Conservation (phyloP, 2,329 filamentous ascomycete genomes). For the Furcasterigmium sp. region DNA sequence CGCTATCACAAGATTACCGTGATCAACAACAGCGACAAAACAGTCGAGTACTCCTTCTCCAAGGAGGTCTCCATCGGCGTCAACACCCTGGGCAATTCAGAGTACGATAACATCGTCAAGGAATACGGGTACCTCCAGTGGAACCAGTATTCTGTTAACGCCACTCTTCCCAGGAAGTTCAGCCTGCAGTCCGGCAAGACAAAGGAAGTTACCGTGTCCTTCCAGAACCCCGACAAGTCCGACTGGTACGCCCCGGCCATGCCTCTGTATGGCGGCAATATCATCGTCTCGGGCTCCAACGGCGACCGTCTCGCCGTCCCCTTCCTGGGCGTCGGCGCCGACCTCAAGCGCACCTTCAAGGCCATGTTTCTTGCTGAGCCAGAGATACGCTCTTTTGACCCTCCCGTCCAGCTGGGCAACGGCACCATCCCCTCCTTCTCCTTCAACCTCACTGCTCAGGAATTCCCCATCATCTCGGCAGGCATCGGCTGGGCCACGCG, state of each 20-base stretch:
- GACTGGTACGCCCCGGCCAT: neutral
- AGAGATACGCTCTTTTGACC: neutral
- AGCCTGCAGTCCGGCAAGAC: conserved; percentile 3
- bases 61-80: conserved; percentile 11
- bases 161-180: conserved; percentile 1
- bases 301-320: conserved; percentile 36
- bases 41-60: conserved; percentile 24
- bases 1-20: conserved; percentile 11
- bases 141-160: conserved; percentile 1
- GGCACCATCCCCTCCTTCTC: conserved; percentile 9
- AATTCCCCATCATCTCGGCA: conserved; percentile 14
- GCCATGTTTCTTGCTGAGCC: conserved; percentile 4
- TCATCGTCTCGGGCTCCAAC: conserved; percentile 23
- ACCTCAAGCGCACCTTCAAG: conserved; percentile 8
- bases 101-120: neutral
- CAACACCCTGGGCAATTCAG: neutral
- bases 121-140: conserved; percentile 3
- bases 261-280: neutral
- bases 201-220: neutral
- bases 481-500: conserved; percentile 11
- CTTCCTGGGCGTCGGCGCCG: conserved; percentile 22
- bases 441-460: conserved; percentile 13
- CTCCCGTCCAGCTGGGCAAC: conserved; percentile 7
- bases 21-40: conserved; percentile 8
- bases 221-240: neutral